Base-by-base conservation (phyloP, 1,284 basidiomycete genomes). In the Heterobasidion annosum region DNA sequence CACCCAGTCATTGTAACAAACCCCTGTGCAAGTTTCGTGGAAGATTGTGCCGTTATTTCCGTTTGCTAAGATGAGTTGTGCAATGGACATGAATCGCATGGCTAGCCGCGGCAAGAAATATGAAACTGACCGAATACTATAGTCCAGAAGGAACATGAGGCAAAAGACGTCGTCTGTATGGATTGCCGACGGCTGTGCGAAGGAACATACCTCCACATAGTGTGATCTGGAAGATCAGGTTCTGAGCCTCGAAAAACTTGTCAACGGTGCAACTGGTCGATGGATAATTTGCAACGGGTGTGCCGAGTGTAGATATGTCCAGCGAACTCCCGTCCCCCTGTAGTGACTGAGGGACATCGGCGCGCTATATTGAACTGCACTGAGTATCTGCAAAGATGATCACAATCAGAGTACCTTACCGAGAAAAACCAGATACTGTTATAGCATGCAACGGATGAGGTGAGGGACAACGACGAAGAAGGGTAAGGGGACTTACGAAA, bases 1-100 rank as follows among this genome's bases (percentile, higher is more conserved):
- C 49, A 91, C 89, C 56, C 79, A 89, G 67, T 88, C 81, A n/a
- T 77, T 73, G 70, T 91, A 89, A 67, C 86, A 88, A 7, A 68
- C 66, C 19, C 83, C 82, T 1, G 72, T 60, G 68, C 89, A 91
- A 0, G 87, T 90, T 63, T 81, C 65, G 12, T 73, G 67, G 65
- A 88, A 86, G 35, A 81, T 70, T 3, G 37, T 8, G n/a, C 37
- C 37, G 37, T 40, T 40, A 10, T 10, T 10, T 12, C 37, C 37
- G 7, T 40, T 40, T 3, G 12, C 37, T 40, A 25, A 25, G 6
- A 40, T 8, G 37, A 8, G 10, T 40, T 40, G 3, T 25, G 25
- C 25, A 5, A 25, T 5, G 5, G 5, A 4, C 25, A 25, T 25
- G 25, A 25, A 5, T 25, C 5, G 25, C 5, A 5, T 25, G 25